A percentile compares a stretch with the other conserved stretches of the same genome.
phyloP scores from a whole-genome alignment of 2,329 filamentous ascomycete genomes.

The Delphinella strobiligena region DNA sequence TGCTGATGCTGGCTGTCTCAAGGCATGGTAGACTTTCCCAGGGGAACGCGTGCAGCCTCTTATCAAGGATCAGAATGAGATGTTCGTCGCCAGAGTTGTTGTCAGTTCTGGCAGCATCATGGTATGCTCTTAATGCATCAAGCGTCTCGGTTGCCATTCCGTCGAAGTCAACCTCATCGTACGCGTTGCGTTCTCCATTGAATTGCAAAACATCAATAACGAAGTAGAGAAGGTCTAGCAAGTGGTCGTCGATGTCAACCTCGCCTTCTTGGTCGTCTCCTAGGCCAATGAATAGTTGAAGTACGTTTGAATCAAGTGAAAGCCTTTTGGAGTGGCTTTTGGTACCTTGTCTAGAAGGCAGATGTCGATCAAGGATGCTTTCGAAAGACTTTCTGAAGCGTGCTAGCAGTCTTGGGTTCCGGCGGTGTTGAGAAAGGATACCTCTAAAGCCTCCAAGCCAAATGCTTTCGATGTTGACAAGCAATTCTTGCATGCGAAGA shows the following conservation, averaged over 20 bases:
- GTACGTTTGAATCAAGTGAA: conserved; percentile 51
- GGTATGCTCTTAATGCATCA: conserved; percentile 72
- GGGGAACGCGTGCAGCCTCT: conserved; percentile 77
- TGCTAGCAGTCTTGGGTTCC: conserved; percentile 51
- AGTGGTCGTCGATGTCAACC: conserved; percentile 68
- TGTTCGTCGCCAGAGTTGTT: conserved; percentile 38
- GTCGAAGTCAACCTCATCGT: conserved; percentile 96
- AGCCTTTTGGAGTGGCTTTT: conserved; percentile 39
- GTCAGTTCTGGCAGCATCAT: conserved; percentile 36
- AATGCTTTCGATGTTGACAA: conserved; percentile 77
- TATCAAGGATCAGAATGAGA: conserved; percentile 83
- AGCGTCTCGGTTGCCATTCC: conserved; percentile 76
- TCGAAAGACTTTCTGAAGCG: conserved; percentile 71
- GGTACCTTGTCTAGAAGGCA: conserved; percentile 63
- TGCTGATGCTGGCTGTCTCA: conserved; percentile 64
- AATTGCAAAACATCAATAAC: conserved; percentile 95
- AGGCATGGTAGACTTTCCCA: conserved; percentile 94
- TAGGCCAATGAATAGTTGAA: conserved; percentile 81
- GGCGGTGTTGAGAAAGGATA: conserved; percentile 68
- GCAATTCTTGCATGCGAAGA: conserved; percentile 58
- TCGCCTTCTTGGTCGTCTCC: conserved; percentile 58
- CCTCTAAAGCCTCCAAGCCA: conserved; percentile 95
- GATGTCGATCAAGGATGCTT: conserved; percentile 65
- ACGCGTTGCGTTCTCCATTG: conserved; percentile 89
- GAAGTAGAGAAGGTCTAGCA: conserved; percentile 92